Evolutionary conservation across 306 rosid genomes (phyloP).

Genomic region (Ceratonia siliqua): DNA sequence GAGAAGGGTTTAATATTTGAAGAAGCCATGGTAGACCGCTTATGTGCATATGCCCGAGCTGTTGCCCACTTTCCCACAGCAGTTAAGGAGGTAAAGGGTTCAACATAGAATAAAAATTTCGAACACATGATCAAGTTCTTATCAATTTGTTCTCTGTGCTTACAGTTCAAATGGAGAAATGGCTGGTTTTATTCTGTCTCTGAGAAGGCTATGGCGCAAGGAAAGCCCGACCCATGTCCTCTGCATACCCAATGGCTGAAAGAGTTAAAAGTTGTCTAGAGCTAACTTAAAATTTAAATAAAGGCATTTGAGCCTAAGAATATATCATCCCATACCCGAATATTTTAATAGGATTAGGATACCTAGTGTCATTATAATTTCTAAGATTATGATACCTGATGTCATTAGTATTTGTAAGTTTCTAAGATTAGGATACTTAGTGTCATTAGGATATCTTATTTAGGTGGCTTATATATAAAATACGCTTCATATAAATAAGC

Average conservation of each 20-base stretch:
- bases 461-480: no score
- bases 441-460: no score
- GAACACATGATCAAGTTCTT: slow-evolving; percentile 5
- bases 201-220: slow-evolving; percentile 64
- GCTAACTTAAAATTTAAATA: no score
- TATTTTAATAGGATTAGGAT: no score
- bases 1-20: slow-evolving; percentile 79
- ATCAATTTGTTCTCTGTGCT: slow-evolving; percentile 23
- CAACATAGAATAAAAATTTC: background rate
- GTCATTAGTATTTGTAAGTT: no score
- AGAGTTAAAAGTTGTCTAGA: slow-evolving; percentile 66
- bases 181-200: slow-evolving; percentile 88
- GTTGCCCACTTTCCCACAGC: slow-evolving; percentile 97
- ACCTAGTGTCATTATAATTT: no score
- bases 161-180: slow-evolving; percentile 96
- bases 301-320: no score
- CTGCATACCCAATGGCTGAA: slow-evolving; percentile 81
- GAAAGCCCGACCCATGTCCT: slow-evolving; percentile 88
- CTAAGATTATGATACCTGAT: no score
- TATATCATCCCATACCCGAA: no score
- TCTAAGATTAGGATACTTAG: no score
- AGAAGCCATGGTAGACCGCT: slow-evolving; percentile 73
- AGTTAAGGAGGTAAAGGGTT: slow-evolving; percentile 80
- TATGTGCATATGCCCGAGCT: slow-evolving; percentile 83
- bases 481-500: no score